phyloP scores from a whole-genome alignment of 2,329 filamentous ascomycete species.

The Penicillium sp. region DNA sequence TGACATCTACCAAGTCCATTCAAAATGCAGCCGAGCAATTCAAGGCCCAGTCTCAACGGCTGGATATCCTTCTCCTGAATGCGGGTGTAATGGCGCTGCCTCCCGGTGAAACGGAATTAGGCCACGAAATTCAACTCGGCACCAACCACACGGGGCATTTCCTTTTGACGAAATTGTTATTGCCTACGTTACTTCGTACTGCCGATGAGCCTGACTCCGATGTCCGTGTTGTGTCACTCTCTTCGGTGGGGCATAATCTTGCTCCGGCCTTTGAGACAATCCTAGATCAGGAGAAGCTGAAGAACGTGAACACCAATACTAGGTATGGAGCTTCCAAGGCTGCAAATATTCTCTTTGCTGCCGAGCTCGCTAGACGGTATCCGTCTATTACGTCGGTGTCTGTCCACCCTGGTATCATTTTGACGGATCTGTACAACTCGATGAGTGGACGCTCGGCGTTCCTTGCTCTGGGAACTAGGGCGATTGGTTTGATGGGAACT shows the following conservation, averaged over 20 bases:
- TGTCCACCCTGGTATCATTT: conserved; percentile 48
- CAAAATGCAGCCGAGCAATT: conserved; percentile 38
- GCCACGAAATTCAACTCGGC: conserved; percentile 40
- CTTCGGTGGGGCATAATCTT: conserved; percentile 30
- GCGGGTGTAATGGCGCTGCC: conserved; percentile 44
- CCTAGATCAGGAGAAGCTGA: conserved; percentile 29
- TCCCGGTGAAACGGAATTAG: conserved; percentile 32
- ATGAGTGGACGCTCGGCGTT: conserved; percentile 9
- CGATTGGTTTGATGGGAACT: conserved; percentile 18
- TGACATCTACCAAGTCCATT: conserved; percentile 45
- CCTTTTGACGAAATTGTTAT: conserved; percentile 35
- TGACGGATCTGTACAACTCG: conserved; percentile 31
- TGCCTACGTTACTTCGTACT: conserved; percentile 30
- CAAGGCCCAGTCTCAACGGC: conserved; percentile 10
- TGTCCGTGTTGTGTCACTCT: conserved; percentile 29
- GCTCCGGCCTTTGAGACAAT: conserved; percentile 28
- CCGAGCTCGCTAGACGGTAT: conserved; percentile 40
- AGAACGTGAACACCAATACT: conserved; percentile 32
- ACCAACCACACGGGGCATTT: conserved; percentile 43
- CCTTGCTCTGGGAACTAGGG: conserved; percentile 8
- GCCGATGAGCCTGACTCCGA: conserved; percentile 24
- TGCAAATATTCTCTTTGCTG: conserved; percentile 46
- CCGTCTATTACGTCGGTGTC: conserved; percentile 37
- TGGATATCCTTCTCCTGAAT: conserved; percentile 43
- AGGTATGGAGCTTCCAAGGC: conserved; percentile 48